A percentile compares a stretch with the other conserved stretches of the same genome.
These are phyloP conservation scores for Hygrophoropsis aurantiaca DNA, from an alignment of 768 basidiomycete genomes.

Conservation along the genomic window DNA sequence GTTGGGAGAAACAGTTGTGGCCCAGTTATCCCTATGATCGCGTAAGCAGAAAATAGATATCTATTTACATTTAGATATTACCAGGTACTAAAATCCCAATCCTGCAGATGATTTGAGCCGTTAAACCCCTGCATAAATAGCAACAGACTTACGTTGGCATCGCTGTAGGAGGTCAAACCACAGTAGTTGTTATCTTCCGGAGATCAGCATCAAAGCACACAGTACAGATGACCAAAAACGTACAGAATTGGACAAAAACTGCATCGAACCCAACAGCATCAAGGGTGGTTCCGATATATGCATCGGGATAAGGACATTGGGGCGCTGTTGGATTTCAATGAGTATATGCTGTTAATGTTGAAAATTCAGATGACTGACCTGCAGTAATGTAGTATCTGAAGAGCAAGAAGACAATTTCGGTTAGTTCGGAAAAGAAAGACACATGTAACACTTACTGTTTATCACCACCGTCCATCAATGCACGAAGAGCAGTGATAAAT, in stretches of 20 bases:
- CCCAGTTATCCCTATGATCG: constrained; percentile 46
- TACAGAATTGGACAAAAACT: constrained; percentile 52
- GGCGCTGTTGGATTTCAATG: constrained; percentile 20
- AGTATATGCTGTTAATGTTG: no score
- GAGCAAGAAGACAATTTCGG: no score
- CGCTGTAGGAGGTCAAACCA: constrained; percentile 40
- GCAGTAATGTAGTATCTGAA: constrained; percentile 45
- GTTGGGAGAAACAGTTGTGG: constrained; percentile 41
- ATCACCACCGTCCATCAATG: constrained; percentile 26
- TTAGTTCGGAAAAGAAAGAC: neutral
- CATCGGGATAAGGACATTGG: constrained; percentile 50
- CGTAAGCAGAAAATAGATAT: neutral
- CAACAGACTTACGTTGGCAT: constrained; percentile 31
- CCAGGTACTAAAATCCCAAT: constrained; percentile 44
- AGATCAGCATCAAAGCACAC: constrained; percentile 14
- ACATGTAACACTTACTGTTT: constrained; percentile 23
- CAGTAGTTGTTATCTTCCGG: constrained; percentile 49
- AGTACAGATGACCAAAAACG: neutral
- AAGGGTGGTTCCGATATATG: constrained; percentile 41
- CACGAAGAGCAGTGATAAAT: constrained; percentile 26
- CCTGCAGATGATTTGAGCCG: constrained; percentile 30
- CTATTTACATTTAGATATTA: constrained; percentile 6
- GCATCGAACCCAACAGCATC: constrained; percentile 46
- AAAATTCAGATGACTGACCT: constrained; percentile 22
- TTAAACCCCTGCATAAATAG: neutral